Evolutionary conservation across 352 stramenopile genomes (phyloP), one percentile per base, ranked within the genome.

Genomic region (Plasmopara viticola): DNA sequence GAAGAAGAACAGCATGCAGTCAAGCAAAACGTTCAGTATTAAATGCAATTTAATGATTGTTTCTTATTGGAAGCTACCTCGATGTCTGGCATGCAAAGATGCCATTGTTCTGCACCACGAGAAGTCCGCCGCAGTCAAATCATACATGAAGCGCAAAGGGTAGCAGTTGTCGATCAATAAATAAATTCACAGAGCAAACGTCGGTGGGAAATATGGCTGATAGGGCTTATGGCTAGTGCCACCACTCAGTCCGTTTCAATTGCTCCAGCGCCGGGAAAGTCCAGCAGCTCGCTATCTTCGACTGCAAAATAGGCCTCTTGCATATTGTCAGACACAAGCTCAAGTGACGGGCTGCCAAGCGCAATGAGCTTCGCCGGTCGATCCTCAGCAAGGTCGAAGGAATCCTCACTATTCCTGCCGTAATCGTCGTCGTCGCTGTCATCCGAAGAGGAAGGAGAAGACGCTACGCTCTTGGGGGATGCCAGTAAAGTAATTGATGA

Each of bases 241-340:
- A 15, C 14, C 41, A 29, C 18, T 74, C 61, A 77, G 44, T 64
- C 65, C 43, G 63, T 60, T 18, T 58, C 62, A 41, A 50, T 48
- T 25, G 49, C 52, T 28, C 13, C 40, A 20, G 57, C 45, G 15
- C 53, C 51, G 33, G 72, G 63, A 53, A 90, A 90, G 63, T 90
- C 63, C 44, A 90, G 68, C 12, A 87, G 62, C 45, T 81, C 70
- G 51, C 64, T 77, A 49, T 90, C 79, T 62, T 86, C 76, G 39
- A 74, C 69, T 8, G 72, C 72, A 29, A 87, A 86, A 55, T 74
- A 78, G 50, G 67, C 70, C 48, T 90, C 79, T 49, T 90, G 79
- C 29, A 90, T 53, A 37, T 84, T 86, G 72, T 90, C 79, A 13
- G 76, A 86, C 51, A 90, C 64, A 33, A 90, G 69, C 50, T 85